These are phyloP conservation scores for Ophiocordyceps robertsii DNA, from an alignment of 2,329 filamentous ascomycete species.

Conservation along the genomic window DNA sequence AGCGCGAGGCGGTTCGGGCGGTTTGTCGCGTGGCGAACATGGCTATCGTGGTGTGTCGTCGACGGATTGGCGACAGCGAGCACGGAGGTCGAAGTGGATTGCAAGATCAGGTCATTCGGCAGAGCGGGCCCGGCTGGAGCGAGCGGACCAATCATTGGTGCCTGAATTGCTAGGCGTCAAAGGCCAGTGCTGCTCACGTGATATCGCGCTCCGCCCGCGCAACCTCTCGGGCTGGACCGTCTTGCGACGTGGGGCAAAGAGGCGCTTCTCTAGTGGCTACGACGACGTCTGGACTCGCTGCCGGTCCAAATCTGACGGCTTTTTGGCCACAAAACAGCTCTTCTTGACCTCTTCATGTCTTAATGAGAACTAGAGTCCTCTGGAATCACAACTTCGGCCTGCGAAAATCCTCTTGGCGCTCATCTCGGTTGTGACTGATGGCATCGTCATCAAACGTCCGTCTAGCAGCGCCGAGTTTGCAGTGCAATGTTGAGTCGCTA, in stretches of 20 bases:
- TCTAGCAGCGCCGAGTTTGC: too few relatives aligned
- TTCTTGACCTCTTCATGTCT: too few relatives aligned
- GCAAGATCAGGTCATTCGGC: slow-evolving; percentile 15
- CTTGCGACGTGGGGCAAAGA: not conserved
- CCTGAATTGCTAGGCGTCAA: slow-evolving; percentile 17
- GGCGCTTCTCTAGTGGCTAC: not conserved
- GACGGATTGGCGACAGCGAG: not conserved
- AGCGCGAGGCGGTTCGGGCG: slow-evolving; percentile 49
- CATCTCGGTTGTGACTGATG: not conserved
- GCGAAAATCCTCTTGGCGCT: too few relatives aligned
- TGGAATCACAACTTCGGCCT: too few relatives aligned
- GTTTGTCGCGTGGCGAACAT: slow-evolving; percentile 55
- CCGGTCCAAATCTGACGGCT: too few relatives aligned
- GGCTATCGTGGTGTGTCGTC: slow-evolving; percentile 10
- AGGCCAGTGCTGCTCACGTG: slow-evolving; percentile 12
- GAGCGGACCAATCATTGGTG: slow-evolving; percentile 7
- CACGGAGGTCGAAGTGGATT: slow-evolving; percentile 7
- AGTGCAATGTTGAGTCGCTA: too few relatives aligned
- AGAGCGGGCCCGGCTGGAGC: slow-evolving; percentile 19
- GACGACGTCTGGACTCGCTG: not conserved
- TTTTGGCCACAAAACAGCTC: too few relatives aligned
- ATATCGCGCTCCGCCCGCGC: slow-evolving; percentile 13
- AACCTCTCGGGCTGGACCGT: not conserved
- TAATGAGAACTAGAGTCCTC: too few relatives aligned
- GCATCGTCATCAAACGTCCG: not conserved